Base-by-base conservation (phyloP, 345 rosid species). In the Garcia nutans region DNA sequence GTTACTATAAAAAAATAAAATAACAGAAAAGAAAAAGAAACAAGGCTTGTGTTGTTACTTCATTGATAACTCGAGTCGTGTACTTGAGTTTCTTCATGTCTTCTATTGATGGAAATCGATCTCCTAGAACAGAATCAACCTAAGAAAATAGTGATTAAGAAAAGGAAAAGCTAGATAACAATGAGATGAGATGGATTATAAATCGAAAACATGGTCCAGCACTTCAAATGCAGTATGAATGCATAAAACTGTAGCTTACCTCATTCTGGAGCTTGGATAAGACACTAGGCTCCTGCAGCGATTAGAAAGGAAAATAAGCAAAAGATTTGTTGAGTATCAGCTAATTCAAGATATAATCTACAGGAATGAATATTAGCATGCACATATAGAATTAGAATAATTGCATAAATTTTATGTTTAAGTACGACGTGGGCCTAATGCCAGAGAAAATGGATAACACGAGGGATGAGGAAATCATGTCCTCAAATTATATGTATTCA, bases 81-180 rank as follows among this genome's bases (percentile, higher is more conserved):
- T 95, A 95, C 83, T 88, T 93, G 50, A 95, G 92, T 79, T 88
- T 95, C 86, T 90, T 95, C 92, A 91, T 74, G 79, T 93, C 99
- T 67, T 88, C 94, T 23, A 88, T 85, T 70, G 93, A 88, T 54
- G 97, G 99, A 76, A 83, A 85, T 64, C 92, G 89, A 81, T 95
- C 96, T 55, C 99, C 97, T 80, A 95, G 80, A 83, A 95, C 88
- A 72, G 88, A 84, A 84, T 95, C 99, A 84, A 93, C 97, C 98
- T 94, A 76, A 44, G 76, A 76, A 17, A 76, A 55, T 33, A 67
- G 22, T 15, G 5, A 10, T 49, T 64, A 75, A 65, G 12, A 75
- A 77, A 49, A 37, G 6, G 22, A 73, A 71, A 23, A 44, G 20
- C 65, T 72, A 64, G 9, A 56, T 33, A 24, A 45, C 5, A 47